Base-by-base conservation (phyloP, 768 basidiomycete species). In the Macrocybe gigantea region DNA sequence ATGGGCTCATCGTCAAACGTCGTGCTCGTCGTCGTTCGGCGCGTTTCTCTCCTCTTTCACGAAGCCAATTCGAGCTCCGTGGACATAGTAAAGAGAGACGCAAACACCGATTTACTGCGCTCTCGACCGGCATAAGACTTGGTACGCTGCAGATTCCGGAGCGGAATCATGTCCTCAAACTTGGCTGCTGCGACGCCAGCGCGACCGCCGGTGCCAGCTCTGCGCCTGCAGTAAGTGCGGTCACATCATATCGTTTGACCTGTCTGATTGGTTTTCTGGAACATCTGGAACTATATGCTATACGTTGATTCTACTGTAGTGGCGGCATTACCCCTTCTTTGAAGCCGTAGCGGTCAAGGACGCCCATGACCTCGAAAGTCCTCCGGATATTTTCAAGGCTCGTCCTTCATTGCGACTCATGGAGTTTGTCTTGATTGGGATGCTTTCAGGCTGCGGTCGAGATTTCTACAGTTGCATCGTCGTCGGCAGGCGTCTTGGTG, bases 251-350 rank as follows among this genome's bases (percentile, higher is more conserved):
- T 22, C 22, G 22, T 1, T n/a, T 7, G 11, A 33, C 42, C n/a
- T 30, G 42, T 44, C 42, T 13, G 9, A 32, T 8, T 8, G 14
- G 2, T 22, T 41, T 41, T 41, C 40, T 41, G 9, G 4, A 1
- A 13, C 9, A 30, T 9, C 5, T 41, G 40, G 9, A 41, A 30
- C 31, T 41, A 7, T 34, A 33, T n/a, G 35, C 42, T 33, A 33
- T 44, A 44, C 13, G 42, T 11, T 22, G 22, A 22, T 22, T 22
- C 22, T 7, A 30, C 32, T 33, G 32, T 48, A 94, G 89, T 91
- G 87, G 82, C 78, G 87, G 43, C 88, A 93, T 60, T 95, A 95
- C 69, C 73, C 82, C 3, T 96, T 96, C 79, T 97, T 96, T 60
- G 83, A 93, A 53, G 71, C 76, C 9, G 75, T 80, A 4, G 77